Percentiles rank a stretch among this genome's conserved stretches.
Conservation (phyloP, 2,329 filamentous ascomycete species). For the Phaeosphaeriaceae sp. region DNA sequence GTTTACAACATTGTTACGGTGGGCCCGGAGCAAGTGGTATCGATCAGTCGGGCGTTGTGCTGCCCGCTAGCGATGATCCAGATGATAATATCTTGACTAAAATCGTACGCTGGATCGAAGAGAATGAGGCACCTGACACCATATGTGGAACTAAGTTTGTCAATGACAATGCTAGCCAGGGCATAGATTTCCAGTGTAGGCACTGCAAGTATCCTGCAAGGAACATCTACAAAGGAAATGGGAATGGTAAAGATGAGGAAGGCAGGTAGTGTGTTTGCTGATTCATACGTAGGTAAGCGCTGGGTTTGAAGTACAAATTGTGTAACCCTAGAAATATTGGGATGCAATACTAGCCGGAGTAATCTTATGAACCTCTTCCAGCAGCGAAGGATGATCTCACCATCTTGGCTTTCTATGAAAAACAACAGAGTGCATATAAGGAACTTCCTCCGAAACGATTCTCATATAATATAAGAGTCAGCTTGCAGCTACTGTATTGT, state of each 20-base stretch:
- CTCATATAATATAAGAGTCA: too few species aligned
- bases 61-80: background rate
- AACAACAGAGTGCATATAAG: too few species aligned
- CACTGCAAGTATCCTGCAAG: conserved; percentile 28
- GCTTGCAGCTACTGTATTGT: too few species aligned
- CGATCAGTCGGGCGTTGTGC: conserved; percentile 20
- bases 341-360: too few species aligned
- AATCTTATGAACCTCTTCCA: too few species aligned
- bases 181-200: conserved; percentile 15
- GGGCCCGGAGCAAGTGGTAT: conserved; percentile 50
- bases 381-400: too few species aligned
- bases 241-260: conserved; percentile 15
- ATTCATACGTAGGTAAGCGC: too few species aligned
- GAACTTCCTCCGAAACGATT: too few species aligned
- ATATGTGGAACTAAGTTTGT: conserved; percentile 22
- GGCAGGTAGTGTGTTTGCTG: conserved; percentile 16
- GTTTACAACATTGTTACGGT: conserved; percentile 56
- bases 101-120: conserved; percentile 29
- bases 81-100: conserved; percentile 45
- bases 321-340: too few species aligned
- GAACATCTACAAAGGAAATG: conserved; percentile 20
- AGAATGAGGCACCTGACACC: conserved; percentile 23
- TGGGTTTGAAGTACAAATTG: too few species aligned
- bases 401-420: too few species aligned
- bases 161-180: conserved; percentile 9